phyloP scores from a whole-genome alignment of 2,329 filamentous ascomycete genomes.

The Cladosporium oxysporum region DNA sequence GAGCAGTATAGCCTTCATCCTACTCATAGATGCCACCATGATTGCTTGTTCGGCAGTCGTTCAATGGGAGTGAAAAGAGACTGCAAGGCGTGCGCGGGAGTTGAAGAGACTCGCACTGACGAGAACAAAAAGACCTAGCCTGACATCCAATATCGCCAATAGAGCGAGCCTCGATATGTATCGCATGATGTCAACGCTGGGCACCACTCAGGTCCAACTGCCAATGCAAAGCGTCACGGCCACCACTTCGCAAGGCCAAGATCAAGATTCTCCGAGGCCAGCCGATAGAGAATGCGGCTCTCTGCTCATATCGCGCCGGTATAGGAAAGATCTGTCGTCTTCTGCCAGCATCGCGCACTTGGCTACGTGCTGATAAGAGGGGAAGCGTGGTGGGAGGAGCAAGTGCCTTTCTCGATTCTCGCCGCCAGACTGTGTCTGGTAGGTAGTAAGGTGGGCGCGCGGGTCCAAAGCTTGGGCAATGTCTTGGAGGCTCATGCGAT shows the following conservation, averaged over 20 bases:
- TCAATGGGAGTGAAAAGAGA: background rate
- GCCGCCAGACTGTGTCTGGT: slow-evolving; percentile 14
- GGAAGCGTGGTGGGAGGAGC: slow-evolving; percentile 1
- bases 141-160: background rate
- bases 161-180: background rate
- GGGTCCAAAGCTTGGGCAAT: slow-evolving; percentile 17
- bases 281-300: slow-evolving; percentile 2
- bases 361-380: slow-evolving; percentile 11
- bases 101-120: background rate
- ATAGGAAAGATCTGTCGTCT: slow-evolving; percentile 5
- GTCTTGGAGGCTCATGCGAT: slow-evolving; percentile 15
- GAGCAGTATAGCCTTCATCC: slow-evolving; percentile 6
- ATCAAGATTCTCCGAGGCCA: background rate
- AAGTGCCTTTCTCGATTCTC: background rate
- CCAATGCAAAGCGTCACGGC: slow-evolving; percentile 2
- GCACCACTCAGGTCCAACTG: background rate
- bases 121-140: background rate
- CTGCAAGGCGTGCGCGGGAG: background rate
- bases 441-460: slow-evolving; percentile 15
- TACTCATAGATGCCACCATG: background rate
- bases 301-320: background rate
- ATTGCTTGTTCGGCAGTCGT: background rate
- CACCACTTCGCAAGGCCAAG: slow-evolving; percentile 5
- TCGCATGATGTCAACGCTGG: background rate
- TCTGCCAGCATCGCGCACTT: background rate